Percentiles rank a stretch among this genome's conserved stretches.
Conservation (phyloP, 192 early-diverging fungal genomes). For the Podila epigama region DNA sequence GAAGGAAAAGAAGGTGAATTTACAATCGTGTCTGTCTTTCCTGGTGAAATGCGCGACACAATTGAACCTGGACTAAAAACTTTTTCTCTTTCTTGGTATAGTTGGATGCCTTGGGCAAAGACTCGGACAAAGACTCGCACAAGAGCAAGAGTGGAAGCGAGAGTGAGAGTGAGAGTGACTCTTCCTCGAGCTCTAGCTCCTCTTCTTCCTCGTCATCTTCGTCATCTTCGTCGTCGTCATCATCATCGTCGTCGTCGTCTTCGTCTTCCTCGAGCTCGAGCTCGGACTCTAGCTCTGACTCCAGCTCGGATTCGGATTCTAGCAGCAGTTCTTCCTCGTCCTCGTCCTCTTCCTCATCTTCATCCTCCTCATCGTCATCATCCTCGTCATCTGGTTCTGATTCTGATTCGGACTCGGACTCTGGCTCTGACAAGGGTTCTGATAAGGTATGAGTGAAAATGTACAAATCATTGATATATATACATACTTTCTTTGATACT, state of each 20-base stretch:
- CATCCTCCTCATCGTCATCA: constrained; percentile 9
- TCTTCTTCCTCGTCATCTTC: not conserved
- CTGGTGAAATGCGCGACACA: not conserved
- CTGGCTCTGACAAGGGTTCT: constrained; percentile 8
- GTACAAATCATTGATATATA: not conserved
- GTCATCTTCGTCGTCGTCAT: not conserved
- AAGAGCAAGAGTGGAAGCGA: not conserved
- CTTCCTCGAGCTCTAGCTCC: not conserved
- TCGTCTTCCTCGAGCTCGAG: constrained; percentile 13
- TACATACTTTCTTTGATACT: not conserved
- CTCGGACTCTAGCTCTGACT: constrained; percentile 29
- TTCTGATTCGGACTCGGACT: constrained; percentile 13
- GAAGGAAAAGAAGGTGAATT: constrained; percentile 4
- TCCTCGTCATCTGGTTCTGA: not conserved
- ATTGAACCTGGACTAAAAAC: too few species aligned
- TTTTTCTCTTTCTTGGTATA: not conserved
- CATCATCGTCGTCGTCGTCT: not conserved
- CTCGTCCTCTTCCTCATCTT: constrained; percentile 9
- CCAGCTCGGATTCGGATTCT: constrained; percentile 5
- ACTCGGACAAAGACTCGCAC: not conserved
- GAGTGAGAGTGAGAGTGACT: not conserved
- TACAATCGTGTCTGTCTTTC: too few species aligned
- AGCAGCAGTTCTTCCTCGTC: constrained; percentile 12
- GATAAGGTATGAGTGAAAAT: not conserved
- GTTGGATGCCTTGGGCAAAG: not conserved